Evolutionary conservation across 108 stramenopile genomes (phyloP).

Genomic region (Nannochloropsis gaditana): DNA sequence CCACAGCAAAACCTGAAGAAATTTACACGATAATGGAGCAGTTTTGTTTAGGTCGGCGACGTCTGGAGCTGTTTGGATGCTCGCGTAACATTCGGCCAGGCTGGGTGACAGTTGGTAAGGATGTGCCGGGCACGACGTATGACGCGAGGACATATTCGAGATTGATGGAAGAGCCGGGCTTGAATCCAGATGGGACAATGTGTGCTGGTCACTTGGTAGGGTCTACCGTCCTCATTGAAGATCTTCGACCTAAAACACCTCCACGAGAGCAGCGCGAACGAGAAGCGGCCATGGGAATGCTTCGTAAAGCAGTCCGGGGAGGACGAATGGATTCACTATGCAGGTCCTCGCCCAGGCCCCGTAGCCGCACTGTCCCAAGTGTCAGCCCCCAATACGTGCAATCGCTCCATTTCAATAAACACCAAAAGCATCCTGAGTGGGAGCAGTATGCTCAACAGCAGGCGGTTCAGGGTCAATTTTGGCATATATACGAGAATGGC

Average conservation of each 20-base stretch:
- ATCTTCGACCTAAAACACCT: slow-evolving; percentile 6
- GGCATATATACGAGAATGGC: background rate
- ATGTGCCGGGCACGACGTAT: background rate
- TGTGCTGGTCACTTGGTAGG: slow-evolving; percentile 17
- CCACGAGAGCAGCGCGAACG: slow-evolving; percentile 2
- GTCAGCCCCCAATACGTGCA: background rate
- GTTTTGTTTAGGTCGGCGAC: slow-evolving; percentile 11
- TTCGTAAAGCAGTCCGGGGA: background rate
- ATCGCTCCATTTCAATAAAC: background rate
- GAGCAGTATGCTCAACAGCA: background rate
- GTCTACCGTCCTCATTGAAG: background rate
- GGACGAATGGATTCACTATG: background rate
- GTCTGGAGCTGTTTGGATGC: slow-evolving; percentile 18
- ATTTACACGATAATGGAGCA: slow-evolving; percentile 22
- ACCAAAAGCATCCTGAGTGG: background rate
- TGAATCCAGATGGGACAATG: background rate
- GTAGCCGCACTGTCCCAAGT: background rate
- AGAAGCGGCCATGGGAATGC: background rate
- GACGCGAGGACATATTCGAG: background rate
- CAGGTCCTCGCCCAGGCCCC: background rate
- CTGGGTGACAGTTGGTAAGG: slow-evolving; percentile 19
- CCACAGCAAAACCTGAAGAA: background rate
- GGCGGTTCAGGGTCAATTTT: background rate
- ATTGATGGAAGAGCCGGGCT: background rate
- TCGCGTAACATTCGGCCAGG: slow-evolving; percentile 2